Conservation (phyloP, 2,329 filamentous ascomycete genomes). For the Colletotrichum sp. region DNA sequence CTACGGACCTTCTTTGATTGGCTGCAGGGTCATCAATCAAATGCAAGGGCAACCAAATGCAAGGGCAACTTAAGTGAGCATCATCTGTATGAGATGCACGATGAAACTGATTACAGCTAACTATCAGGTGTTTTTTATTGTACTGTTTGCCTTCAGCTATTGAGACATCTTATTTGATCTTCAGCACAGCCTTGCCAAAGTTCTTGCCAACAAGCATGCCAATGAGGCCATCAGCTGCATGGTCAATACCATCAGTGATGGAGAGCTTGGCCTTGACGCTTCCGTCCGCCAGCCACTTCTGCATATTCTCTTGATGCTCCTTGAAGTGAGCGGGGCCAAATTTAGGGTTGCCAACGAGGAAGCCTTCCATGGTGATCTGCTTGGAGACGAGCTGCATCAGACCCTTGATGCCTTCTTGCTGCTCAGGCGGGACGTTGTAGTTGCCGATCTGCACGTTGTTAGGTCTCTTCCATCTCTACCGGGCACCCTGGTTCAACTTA, state of each 20-base stretch:
- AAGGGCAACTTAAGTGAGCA: not conserved
- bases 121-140: not conserved
- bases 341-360: constrained; percentile 74
- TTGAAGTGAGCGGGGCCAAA: constrained; percentile 70
- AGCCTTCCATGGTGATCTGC: constrained; percentile 74
- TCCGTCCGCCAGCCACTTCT: constrained; percentile 80
- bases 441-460: constrained; percentile 58
- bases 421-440: constrained; percentile 65
- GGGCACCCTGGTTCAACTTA: constrained; percentile 41
- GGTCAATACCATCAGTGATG: constrained; percentile 78
- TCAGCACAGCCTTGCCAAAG: constrained; percentile 84
- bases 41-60: not conserved
- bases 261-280: constrained; percentile 73
- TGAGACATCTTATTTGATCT: constrained; percentile 42
- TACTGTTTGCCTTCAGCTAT: not conserved
- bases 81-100: not conserved
- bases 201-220: constrained; percentile 80
- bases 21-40: not conserved
- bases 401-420: constrained; percentile 72
- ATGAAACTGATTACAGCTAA: not conserved
- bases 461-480: not conserved
- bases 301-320: constrained; percentile 78
- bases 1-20: fast-evolving
- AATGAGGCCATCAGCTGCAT: constrained; percentile 73
- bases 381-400: constrained; percentile 68